These are phyloP conservation scores for Colletotrichum lentis DNA, from an alignment of 2,329 filamentous ascomycete genomes.

Conservation along the genomic window DNA sequence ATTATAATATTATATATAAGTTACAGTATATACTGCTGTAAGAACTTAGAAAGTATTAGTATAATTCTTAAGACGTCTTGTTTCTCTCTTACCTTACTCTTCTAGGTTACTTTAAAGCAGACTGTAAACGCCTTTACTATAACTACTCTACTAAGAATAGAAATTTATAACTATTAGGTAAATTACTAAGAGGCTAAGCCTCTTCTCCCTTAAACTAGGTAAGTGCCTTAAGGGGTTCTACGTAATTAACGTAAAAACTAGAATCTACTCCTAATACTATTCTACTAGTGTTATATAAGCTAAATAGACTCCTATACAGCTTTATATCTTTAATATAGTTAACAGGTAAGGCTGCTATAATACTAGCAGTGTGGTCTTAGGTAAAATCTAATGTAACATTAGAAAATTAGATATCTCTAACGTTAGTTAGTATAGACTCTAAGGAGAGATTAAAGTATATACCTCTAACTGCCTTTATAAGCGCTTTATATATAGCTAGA, in stretches of 20 bases:
- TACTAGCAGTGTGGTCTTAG: slow-evolving; percentile 43
- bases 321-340: slow-evolving; percentile 50
- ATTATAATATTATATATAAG: neutral
- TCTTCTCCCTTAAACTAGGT: slow-evolving; percentile 19
- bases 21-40: neutral
- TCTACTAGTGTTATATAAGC: slow-evolving; percentile 42
- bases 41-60: neutral
- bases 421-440: slow-evolving; percentile 15
- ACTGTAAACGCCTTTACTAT: neutral
- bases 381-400: slow-evolving; percentile 43
- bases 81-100: neutral
- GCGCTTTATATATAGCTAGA: slow-evolving; percentile 48
- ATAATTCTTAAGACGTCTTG: neutral
- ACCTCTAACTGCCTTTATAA: slow-evolving; percentile 45
- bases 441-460: slow-evolving; percentile 19
- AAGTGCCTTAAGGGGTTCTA: slow-evolving; percentile 44
- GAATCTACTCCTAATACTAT: slow-evolving; percentile 48
- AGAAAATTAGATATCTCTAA: slow-evolving; percentile 38
- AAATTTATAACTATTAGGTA: slow-evolving; percentile 40
- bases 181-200: slow-evolving; percentile 40
- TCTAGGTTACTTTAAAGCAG: neutral
- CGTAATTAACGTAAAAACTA: slow-evolving; percentile 50
- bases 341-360: slow-evolving; percentile 49
- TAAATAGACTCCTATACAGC: slow-evolving; percentile 48
- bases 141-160: neutral